These are phyloP conservation scores for Eimeria maxima DNA, from an alignment of 169 alveolate species.

Conservation along the genomic window DNA sequence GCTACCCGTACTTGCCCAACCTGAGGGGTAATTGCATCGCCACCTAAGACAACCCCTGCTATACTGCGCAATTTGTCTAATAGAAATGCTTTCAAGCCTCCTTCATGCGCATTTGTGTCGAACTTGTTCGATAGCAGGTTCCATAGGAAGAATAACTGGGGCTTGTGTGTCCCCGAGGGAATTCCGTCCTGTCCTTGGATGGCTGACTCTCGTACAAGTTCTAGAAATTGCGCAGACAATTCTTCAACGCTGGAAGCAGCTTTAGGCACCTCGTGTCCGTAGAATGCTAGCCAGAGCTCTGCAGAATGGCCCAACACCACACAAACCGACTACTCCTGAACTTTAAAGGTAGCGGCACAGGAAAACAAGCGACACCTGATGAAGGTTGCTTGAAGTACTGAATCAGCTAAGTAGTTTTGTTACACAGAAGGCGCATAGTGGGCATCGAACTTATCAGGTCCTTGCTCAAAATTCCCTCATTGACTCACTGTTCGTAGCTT, in stretches of 20 bases:
- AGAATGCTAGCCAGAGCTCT: conserved; percentile 68
- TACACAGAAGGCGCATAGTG: not conserved
- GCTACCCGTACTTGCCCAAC: conserved; percentile 12
- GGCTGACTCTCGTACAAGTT: not conserved
- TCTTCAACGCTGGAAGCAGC: conserved; percentile 39
- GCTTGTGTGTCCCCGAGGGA: conserved; percentile 28
- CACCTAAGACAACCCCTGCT: conserved; percentile 53
- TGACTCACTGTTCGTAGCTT: conserved; percentile 53
- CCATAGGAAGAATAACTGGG: conserved; percentile 43
- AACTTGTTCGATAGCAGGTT: not conserved
- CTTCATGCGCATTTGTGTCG: not conserved
- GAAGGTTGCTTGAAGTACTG: too few relatives aligned
- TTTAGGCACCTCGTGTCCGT: conserved; percentile 43
- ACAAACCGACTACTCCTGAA: not conserved
- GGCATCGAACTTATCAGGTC: not conserved
- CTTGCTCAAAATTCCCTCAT: not conserved
- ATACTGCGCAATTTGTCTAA: conserved; percentile 31
- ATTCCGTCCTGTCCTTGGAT: conserved; percentile 21
- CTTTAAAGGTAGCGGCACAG: not conserved
- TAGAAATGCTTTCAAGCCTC: conserved; percentile 9
- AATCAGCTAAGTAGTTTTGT: too few relatives aligned
- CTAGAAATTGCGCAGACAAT: not conserved
- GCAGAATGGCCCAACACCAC: not conserved
- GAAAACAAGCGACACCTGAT: not conserved
- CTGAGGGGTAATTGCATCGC: conserved; percentile 11